These are phyloP conservation scores for Bipolaris gigantea DNA, from an alignment of 2,329 filamentous ascomycete genomes.

Conservation along the genomic window DNA sequence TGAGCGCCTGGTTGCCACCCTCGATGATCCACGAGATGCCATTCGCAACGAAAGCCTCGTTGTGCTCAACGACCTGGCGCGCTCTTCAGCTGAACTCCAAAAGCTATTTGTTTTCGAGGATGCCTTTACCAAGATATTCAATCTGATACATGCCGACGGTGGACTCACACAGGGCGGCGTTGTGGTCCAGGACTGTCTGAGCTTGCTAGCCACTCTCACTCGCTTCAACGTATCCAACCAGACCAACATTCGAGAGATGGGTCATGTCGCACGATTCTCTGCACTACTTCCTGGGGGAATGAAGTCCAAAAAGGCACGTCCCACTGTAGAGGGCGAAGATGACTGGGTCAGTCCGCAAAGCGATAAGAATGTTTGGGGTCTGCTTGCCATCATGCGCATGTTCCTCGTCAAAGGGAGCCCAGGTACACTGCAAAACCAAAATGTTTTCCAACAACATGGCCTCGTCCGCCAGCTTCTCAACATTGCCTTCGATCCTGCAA, in stretches of 20 bases:
- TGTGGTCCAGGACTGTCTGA: slow-evolving; percentile 88
- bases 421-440: slow-evolving; percentile 81
- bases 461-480: slow-evolving; percentile 78
- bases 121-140: slow-evolving; percentile 85
- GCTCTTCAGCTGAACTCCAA: slow-evolving; percentile 83
- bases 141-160: slow-evolving; percentile 79
- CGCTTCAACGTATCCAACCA: slow-evolving; percentile 89
- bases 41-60: slow-evolving; percentile 81
- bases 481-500: slow-evolving; percentile 74
- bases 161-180: slow-evolving; percentile 80
- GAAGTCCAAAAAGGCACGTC: slow-evolving; percentile 57
- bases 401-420: slow-evolving; percentile 81
- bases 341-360: slow-evolving; percentile 76
- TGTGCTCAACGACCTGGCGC: slow-evolving; percentile 86
- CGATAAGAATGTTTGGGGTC: slow-evolving; percentile 88
- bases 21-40: slow-evolving; percentile 85
- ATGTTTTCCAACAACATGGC: slow-evolving; percentile 80
- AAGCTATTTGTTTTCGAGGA: slow-evolving; percentile 96
- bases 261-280: slow-evolving; percentile 73
- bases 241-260: slow-evolving; percentile 88
- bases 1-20: slow-evolving; percentile 76
- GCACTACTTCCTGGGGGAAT: slow-evolving; percentile 66
- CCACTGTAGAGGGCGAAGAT: slow-evolving; percentile 61
- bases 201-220: slow-evolving; percentile 85
- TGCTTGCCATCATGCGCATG: slow-evolving; percentile 81